phyloP scores from a whole-genome alignment of 164 flowering plant genomes.

The Nymphaea thermarum region DNA sequence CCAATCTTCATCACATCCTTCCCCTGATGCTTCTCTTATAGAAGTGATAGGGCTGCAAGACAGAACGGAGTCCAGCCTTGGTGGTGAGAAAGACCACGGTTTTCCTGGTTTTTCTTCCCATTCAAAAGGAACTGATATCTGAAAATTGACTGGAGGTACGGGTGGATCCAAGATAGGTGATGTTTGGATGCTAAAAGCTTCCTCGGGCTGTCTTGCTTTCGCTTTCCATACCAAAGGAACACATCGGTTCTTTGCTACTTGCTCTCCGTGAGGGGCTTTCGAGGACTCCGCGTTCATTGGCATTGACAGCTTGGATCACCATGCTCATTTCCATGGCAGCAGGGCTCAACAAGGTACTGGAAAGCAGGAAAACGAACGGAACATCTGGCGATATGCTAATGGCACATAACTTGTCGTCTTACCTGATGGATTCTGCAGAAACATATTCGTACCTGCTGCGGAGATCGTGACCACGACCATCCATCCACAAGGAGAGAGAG shows the following conservation, averaged over 20 bases:
- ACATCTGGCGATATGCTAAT: not conserved
- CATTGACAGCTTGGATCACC: not conserved
- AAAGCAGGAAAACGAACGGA: not conserved
- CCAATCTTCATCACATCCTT: not conserved
- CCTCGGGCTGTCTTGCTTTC: not conserved
- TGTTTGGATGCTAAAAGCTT: not conserved
- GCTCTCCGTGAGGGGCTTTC: not conserved
- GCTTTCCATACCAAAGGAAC: not conserved
- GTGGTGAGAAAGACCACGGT: constrained; percentile 13
- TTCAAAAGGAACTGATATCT: constrained; percentile 54
- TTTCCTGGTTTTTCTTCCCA: constrained; percentile 86
- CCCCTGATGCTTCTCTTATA: not conserved
- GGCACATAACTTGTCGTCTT: not conserved
- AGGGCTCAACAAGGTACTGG: not conserved
- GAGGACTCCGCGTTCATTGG: not conserved
- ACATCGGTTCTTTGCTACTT: not conserved
- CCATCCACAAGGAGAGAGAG: not conserved
- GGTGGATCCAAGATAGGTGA: not conserved
- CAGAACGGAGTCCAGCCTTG: not conserved
- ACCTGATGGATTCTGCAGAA: not conserved
- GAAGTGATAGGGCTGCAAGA: not conserved
- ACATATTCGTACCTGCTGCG: not conserved
- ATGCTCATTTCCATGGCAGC: not conserved
- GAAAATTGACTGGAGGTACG: constrained; percentile 24
- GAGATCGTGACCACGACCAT: not conserved